phyloP scores from a whole-genome alignment of 202 grass and related monocot species.

The Zizania palustris region DNA sequence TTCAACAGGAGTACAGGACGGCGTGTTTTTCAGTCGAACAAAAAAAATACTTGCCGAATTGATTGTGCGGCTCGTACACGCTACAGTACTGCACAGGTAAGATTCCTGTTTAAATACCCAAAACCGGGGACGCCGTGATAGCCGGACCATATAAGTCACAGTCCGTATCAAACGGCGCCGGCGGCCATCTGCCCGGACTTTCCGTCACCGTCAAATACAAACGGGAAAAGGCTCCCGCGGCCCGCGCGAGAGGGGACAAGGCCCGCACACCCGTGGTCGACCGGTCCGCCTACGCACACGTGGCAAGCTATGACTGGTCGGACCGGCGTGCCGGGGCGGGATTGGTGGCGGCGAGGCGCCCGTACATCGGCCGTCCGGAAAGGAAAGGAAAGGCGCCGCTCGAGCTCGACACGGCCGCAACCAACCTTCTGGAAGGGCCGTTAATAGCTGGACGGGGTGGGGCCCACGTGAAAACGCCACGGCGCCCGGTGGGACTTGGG shows the following conservation, averaged over 20 bases:
- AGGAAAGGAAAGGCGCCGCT: not conserved
- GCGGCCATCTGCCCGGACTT: not conserved
- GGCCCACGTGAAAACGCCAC: not conserved
- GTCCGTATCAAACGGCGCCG: conserved; percentile 24
- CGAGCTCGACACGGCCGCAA: not conserved
- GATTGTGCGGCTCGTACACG: not conserved
- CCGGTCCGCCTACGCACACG: too few species aligned
- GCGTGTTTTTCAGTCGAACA: too few species aligned
- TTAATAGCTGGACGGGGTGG: conserved; percentile 2
- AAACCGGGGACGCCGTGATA: conserved; percentile 26
- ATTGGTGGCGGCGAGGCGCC: not conserved
- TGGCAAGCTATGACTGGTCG: not conserved
- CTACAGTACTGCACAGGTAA: not conserved
- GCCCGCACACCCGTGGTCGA: not conserved
- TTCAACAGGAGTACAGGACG: not conserved
- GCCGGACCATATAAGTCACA: conserved; percentile 30
- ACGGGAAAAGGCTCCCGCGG: not conserved
- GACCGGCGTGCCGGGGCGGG: not conserved
- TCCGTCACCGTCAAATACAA: conserved; percentile 1
- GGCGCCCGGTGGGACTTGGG: not conserved
- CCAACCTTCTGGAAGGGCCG: not conserved
- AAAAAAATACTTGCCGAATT: not conserved
- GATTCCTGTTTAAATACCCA: not conserved
- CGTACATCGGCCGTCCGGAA: conserved; percentile 25
- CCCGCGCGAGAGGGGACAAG: not conserved